Evolutionary conservation across 352 stramenopile species (phyloP).

Genomic region (Pythium aristosporum): DNA sequence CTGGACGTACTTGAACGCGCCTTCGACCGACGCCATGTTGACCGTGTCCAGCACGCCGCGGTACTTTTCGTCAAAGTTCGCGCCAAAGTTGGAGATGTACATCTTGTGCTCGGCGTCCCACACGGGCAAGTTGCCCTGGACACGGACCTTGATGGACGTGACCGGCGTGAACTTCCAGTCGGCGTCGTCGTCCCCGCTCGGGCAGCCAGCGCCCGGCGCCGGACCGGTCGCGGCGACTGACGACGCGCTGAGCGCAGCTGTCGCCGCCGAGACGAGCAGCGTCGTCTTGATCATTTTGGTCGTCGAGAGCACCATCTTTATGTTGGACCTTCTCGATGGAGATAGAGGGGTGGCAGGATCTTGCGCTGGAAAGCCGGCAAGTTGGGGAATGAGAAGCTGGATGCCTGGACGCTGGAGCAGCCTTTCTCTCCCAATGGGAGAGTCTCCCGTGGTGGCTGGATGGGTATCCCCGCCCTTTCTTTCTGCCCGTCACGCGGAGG

Average conservation of each 20-base stretch:
- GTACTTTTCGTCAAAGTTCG: slow-evolving; percentile 31
- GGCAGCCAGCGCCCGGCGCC: not conserved
- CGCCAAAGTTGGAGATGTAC: slow-evolving; percentile 28
- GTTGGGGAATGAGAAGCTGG: not conserved
- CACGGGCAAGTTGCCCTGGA: slow-evolving; percentile 33
- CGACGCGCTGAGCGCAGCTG: not conserved
- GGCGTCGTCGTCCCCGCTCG: not conserved
- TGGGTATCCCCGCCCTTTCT: not conserved
- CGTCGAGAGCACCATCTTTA: not conserved
- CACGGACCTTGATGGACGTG: slow-evolving; percentile 33
- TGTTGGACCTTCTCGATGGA: too few relatives aligned
- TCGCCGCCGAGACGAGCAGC: not conserved
- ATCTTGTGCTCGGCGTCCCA: slow-evolving; percentile 30
- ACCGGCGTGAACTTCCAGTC: slow-evolving; percentile 27
- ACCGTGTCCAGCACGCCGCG: slow-evolving; percentile 30
- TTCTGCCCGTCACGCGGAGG: too few relatives aligned
- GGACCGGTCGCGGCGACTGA: not conserved
- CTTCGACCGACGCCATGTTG: slow-evolving; percentile 11
- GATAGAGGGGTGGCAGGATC: not conserved
- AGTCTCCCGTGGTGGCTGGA: not conserved
- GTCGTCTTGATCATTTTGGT: slow-evolving; percentile 15
- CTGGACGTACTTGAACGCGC: too few relatives aligned
- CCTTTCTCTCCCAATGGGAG: too few relatives aligned
- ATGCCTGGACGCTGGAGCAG: too few relatives aligned
- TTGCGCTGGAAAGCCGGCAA: not conserved